Base-by-base conservation (phyloP, 129 eudicot species). In the Flaveria robusta region DNA sequence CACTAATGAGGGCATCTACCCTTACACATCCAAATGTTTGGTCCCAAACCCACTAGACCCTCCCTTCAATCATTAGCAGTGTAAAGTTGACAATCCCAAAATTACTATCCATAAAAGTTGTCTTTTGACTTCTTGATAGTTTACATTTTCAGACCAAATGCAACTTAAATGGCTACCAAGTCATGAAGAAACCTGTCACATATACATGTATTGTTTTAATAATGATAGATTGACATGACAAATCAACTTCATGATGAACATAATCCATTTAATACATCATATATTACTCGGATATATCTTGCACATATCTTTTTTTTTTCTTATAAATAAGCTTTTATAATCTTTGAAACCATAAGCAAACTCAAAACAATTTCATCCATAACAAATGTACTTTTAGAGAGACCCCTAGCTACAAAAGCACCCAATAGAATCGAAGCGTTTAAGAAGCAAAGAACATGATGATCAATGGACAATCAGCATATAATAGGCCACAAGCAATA, bases 1-100 rank as follows among this genome's bases (percentile, higher is more conserved):
- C 74, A 70, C 54, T 11, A 29, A 29, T 20, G 63, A 71, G 52
- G 54, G 79, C 65, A 75, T 75, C 72, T 50, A 75, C 59, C 27
- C 42, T 59, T 29, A 29, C 64, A 18, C 72, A 19, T 41, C 79
- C 26, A 65, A 37, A 75, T 64, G 23, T 65, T 49, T 75, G 72
- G 67, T 60, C 67, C 66, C 41, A 60, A 60, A 11, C 37, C 34
- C 66, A 60, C 66, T 26, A 60, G 15, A 60, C n/a, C n/a, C 59
- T 51, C 23, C 23, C 23, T 60, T 60, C 19, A 72, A 64, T 75
- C 46, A 63, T 49, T 47, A 29, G 47, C 69, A 9, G n/a, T 26
- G 70, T 23, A 43, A 45, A 10, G 60, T 74, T 62, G 66, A 55
- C 51, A 22, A 12, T 31, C 37, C 19, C 41, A 6, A 29, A 19